Evolutionary conservation across 1,284 basidiomycete genomes (phyloP), one percentile per base, ranked within the genome.

Genomic region (Gomphus bonarii): DNA sequence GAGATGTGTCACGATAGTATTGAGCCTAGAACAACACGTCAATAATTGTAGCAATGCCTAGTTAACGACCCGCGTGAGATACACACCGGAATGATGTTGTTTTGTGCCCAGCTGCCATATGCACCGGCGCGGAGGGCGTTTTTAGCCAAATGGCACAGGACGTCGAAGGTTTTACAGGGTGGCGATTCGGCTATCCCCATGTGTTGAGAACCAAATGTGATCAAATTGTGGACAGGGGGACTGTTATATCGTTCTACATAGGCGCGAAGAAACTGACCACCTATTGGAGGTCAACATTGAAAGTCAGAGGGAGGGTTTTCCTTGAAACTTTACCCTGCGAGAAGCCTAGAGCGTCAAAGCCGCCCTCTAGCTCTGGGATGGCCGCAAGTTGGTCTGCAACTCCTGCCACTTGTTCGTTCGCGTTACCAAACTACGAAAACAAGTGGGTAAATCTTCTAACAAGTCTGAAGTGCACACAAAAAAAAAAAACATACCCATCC

Each of bases 291-390:
- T 40, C 53, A 18, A 14, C n/a, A 35, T 22, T 16, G 54, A 49
- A 3, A 43, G 18, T 28, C 36, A 38, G 7, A 55, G 20, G 50
- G 10, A 25, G 20, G 22, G 3, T n/a, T 43, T 30, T 11, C 20
- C 38, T 36, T 43, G 28, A n/a, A 59, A 61, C n/a, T 25, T n/a
- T 55, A 80, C 90, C 93, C 79, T 97, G 93, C 1, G 90, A 93
- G 69, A 97, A 89, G 0, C 94, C 94, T 57, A 97, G 86, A 2
- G 86, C 94, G 68, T 97, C 91, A 65, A 95, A 95, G 14, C 93
- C 93, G 43, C 69, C 65, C 49, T 72, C 60, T 8, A 98, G 77
- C 65, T 95, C 85, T 0, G 84, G 75, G 28, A 94, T 76, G 1
- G 68, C 72, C 30, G 73, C 71, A 3, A 97, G 73, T 68, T 95